These are phyloP conservation scores for Colletotrichum echinochloae DNA, from an alignment of 2,329 filamentous ascomycete genomes.

Conservation along the genomic window DNA sequence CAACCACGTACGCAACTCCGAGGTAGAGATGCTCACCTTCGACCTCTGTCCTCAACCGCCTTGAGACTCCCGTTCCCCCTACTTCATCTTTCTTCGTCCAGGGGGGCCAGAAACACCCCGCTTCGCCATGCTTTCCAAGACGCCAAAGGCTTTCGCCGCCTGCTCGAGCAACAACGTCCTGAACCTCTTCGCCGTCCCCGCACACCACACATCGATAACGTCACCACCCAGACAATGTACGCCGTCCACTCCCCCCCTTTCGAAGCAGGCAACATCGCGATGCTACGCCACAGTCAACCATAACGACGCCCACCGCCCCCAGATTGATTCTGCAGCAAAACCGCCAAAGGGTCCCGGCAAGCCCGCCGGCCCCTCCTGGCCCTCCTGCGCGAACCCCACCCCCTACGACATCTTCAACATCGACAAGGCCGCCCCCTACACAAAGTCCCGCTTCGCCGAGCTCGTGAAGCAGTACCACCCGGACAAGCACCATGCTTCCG, in stretches of 20 bases:
- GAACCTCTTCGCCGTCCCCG: slow-evolving; percentile 39
- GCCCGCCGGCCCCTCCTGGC: slow-evolving; percentile 55
- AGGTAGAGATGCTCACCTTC: slow-evolving; percentile 17
- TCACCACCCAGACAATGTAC: slow-evolving; percentile 41
- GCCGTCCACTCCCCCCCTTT: neutral
- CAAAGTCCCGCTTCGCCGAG: slow-evolving; percentile 86
- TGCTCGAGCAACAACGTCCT: slow-evolving; percentile 36
- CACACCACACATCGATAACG: slow-evolving; percentile 42
- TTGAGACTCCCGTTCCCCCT: neutral
- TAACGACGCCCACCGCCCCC: neutral
- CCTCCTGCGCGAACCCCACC: slow-evolving; percentile 68
- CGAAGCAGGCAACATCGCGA: slow-evolving; percentile 13
- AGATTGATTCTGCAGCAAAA: neutral
- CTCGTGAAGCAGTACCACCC: slow-evolving; percentile 97
- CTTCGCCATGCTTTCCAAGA: slow-evolving; percentile 29
- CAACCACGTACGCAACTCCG: slow-evolving; percentile 11
- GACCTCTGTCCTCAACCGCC: slow-evolving; percentile 18
- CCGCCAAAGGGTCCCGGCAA: neutral
- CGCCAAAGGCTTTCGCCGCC: slow-evolving; percentile 27
- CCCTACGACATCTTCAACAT: slow-evolving; percentile 89
- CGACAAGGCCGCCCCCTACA: slow-evolving; percentile 71
- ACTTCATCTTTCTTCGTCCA: neutral
- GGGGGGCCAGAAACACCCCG: neutral
- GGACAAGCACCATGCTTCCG: slow-evolving; percentile 66
- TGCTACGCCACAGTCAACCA: slow-evolving; percentile 23